A percentile compares a stretch with the other conserved stretches of the same genome.
phyloP scores from a whole-genome alignment of 371 early-diverging fungal species.

The Dipsacomyces acuminosporus region DNA sequence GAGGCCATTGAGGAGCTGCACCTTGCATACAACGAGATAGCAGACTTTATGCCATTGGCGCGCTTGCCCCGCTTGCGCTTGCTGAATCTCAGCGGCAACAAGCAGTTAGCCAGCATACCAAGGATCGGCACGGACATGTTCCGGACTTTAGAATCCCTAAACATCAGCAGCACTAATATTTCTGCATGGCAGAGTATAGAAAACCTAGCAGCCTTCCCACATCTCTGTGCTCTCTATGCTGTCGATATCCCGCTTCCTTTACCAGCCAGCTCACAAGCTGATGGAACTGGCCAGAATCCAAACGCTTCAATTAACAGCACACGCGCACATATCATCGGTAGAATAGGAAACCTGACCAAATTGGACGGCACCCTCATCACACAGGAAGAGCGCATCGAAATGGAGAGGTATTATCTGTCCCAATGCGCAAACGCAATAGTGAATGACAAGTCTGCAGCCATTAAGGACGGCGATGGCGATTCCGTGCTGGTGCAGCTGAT shows the following conservation, averaged over 20 bases:
- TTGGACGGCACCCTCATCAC: slow-evolving; percentile 48
- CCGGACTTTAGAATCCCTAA: slow-evolving; percentile 2
- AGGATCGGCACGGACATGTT: neutral
- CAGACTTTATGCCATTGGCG: slow-evolving; percentile 1
- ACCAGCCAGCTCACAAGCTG: neutral
- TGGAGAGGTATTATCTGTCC: slow-evolving; percentile 72
- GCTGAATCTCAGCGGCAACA: slow-evolving; percentile 16
- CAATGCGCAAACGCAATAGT: slow-evolving; percentile 23
- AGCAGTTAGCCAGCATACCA: neutral
- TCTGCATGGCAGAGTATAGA: slow-evolving; percentile 4
- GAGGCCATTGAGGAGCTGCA: slow-evolving; percentile 17
- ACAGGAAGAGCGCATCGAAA: slow-evolving; percentile 55
- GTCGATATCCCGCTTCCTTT: slow-evolving; percentile 3
- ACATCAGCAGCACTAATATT: slow-evolving; percentile 15
- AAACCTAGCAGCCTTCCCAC: neutral
- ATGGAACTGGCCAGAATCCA: neutral
- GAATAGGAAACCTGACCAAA: slow-evolving; percentile 10
- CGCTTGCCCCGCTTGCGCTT: neutral
- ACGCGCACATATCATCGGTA: slow-evolving; percentile 8
- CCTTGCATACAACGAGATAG: slow-evolving; percentile 14
- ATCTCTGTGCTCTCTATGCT: neutral
- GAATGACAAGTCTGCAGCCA: no score
- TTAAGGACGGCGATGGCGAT: neutral
- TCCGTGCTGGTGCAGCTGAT: neutral
- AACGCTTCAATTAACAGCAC: neutral